Evolutionary conservation across 257 asterid species (phyloP).

Genomic region (Primulina huaijiensis): DNA sequence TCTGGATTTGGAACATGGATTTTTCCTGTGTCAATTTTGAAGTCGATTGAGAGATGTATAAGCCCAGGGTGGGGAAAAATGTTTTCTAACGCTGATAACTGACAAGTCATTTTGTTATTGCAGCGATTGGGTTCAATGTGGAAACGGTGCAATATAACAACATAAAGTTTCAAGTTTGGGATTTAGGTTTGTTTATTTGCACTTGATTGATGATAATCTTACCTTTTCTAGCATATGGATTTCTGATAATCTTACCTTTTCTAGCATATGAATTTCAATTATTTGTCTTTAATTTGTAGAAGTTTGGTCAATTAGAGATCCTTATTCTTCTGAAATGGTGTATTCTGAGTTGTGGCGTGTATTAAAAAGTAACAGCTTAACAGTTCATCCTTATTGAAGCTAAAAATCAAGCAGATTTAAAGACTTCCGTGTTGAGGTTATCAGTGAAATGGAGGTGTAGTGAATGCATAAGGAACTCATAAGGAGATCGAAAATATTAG

Average conservation of each 20-base stretch:
- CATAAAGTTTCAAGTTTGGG: constrained; percentile 91
- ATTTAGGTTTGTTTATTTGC: constrained; percentile 58
- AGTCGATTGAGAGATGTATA: constrained; percentile 14
- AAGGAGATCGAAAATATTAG: too few relatives aligned
- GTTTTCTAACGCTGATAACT: constrained; percentile 13
- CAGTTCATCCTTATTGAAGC: background rate
- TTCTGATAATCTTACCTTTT: constrained; percentile 4
- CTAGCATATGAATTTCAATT: background rate
- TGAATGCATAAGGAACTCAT: background rate
- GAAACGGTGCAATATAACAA: constrained; percentile 90
- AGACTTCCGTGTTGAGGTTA: background rate
- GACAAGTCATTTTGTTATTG: constrained; percentile 17
- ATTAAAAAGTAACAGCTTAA: background rate
- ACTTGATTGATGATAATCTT: background rate
- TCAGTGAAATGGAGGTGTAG: constrained; percentile 1
- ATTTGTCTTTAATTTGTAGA: constrained; percentile 13
- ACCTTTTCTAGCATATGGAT: constrained; percentile 1
- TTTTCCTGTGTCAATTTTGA: constrained; percentile 6
- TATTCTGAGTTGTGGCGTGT: constrained; percentile 10
- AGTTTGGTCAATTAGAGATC: constrained; percentile 19
- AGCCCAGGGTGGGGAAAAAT: background rate
- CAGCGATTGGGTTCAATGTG: constrained; percentile 96
- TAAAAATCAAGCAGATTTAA: constrained; percentile 3
- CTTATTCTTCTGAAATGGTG: constrained; percentile 1
- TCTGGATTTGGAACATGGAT: background rate